phyloP scores from a whole-genome alignment of 108 stramenopile genomes.

The Stephanodiscus triporus region DNA sequence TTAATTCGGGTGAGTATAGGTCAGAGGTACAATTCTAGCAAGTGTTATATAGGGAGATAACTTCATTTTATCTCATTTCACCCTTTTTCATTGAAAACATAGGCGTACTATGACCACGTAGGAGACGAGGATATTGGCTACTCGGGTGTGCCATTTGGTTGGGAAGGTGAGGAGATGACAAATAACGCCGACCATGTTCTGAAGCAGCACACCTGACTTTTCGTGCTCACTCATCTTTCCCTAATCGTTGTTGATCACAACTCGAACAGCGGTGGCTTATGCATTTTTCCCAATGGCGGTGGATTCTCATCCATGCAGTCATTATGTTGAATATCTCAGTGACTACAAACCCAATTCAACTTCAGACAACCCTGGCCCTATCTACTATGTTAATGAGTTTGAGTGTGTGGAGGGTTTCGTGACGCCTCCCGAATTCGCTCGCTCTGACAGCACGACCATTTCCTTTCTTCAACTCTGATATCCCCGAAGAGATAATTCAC shows the following conservation, averaged over 20 bases:
- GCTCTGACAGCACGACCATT: no score
- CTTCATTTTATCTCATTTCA: neutral
- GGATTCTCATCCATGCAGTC: conserved; percentile 40
- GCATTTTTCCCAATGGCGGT: conserved; percentile 66
- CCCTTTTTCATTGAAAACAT: neutral
- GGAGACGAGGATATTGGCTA: conserved; percentile 59
- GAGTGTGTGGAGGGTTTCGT: conserved; percentile 14
- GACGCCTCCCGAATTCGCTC: no score
- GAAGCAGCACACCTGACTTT: neutral
- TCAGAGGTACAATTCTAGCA: neutral
- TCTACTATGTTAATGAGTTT: conserved; percentile 33
- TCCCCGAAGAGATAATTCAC: no score
- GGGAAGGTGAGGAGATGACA: conserved; percentile 29
- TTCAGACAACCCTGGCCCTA: neutral
- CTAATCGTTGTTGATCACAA: neutral
- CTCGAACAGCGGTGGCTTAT: conserved; percentile 50
- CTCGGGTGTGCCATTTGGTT: conserved; percentile 68
- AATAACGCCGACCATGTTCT: neutral
- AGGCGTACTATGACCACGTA: conserved; percentile 61
- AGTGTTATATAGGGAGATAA: neutral
- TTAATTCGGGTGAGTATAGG: conserved; percentile 15
- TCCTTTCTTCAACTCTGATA: no score
- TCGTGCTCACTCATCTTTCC: neutral
- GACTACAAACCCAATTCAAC: conserved; percentile 35
- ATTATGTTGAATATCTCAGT: conserved; percentile 41